These are phyloP conservation scores for Entelexis paramagnoliae DNA, from an alignment of 1,139 yeast species.

Conservation along the genomic window DNA sequence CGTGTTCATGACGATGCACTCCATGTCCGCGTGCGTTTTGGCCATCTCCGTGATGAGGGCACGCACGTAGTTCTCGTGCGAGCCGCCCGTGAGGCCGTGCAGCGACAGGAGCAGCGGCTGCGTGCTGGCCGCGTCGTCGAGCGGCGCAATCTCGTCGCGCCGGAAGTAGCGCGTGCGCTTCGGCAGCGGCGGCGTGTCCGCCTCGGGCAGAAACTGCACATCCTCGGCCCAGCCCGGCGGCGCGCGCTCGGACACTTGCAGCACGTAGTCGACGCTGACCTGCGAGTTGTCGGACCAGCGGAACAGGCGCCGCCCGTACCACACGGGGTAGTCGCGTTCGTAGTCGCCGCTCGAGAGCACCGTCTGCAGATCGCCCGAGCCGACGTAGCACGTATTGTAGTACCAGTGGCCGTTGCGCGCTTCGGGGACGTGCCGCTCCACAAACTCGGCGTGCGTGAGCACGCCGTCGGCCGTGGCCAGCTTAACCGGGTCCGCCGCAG, in stretches of 20 bases:
- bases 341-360: conserved; percentile 50
- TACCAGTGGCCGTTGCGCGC: conserved; percentile 40
- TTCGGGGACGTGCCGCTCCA: conserved; percentile 39
- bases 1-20: conserved; percentile 63
- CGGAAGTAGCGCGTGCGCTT: conserved; percentile 66
- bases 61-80: conserved; percentile 79
- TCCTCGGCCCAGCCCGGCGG: conserved; percentile 45
- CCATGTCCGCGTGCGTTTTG: conserved; percentile 35
- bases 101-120: conserved; percentile 59
- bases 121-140: conserved; percentile 29
- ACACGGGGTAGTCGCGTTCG: conserved; percentile 44
- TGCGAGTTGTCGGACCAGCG: conserved; percentile 53
- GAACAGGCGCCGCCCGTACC: conserved; percentile 68
- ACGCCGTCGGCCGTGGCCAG: conserved; percentile 22
- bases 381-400: conserved; percentile 41
- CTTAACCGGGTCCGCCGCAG: conserved; percentile 18
- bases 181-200: conserved; percentile 63
- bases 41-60: conserved; percentile 34
- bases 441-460: conserved; percentile 35
- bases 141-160: conserved; percentile 38
- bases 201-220: conserved; percentile 48
- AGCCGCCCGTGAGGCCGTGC: conserved; percentile 89
- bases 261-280: conserved; percentile 69
- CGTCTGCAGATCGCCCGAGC: conserved; percentile 67
- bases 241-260: conserved; percentile 28